A percentile compares a stretch with the other conserved stretches of the same genome.
phyloP scores from a whole-genome alignment of 2,329 filamentous ascomycete genomes.

The Apiospora hydei region DNA sequence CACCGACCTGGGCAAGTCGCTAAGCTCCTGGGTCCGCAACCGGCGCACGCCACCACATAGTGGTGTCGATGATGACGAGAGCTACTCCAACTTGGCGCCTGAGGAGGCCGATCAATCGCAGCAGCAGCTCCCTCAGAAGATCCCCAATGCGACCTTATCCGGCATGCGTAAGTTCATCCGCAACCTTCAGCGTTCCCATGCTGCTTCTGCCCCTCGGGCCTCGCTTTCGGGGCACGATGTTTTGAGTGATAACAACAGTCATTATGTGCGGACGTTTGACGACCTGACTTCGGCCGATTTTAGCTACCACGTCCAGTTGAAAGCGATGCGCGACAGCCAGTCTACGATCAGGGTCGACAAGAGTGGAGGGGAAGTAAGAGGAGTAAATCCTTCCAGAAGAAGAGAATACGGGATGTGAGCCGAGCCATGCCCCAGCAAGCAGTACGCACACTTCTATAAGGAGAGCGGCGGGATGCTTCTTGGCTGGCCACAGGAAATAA shows the following conservation, averaged over 20 bases:
- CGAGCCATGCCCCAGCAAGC: neutral
- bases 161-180: slow-evolving; percentile 10
- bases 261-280: neutral
- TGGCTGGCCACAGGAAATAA: no score
- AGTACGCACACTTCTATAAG: no score
- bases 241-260: neutral
- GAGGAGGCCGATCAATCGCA: neutral
- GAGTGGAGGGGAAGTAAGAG: no score
- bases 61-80: neutral
- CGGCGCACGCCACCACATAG: slow-evolving; percentile 28
- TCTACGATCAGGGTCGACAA: neutral
- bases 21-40: slow-evolving; percentile 31
- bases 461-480: no score
- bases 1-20: slow-evolving; percentile 27
- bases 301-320: slow-evolving; percentile 12
- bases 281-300: slow-evolving; percentile 8
- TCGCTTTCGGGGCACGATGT: neutral
- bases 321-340: neutral
- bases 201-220: neutral
- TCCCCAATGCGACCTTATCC: neutral
- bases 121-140: neutral
- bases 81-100: neutral
- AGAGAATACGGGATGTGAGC: neutral
- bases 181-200: neutral
- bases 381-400: neutral